Evolutionary conservation across 2,329 filamentous ascomycete genomes (phyloP), one percentile per base, ranked within the genome.

Genomic region (Ascochyta fabae): DNA sequence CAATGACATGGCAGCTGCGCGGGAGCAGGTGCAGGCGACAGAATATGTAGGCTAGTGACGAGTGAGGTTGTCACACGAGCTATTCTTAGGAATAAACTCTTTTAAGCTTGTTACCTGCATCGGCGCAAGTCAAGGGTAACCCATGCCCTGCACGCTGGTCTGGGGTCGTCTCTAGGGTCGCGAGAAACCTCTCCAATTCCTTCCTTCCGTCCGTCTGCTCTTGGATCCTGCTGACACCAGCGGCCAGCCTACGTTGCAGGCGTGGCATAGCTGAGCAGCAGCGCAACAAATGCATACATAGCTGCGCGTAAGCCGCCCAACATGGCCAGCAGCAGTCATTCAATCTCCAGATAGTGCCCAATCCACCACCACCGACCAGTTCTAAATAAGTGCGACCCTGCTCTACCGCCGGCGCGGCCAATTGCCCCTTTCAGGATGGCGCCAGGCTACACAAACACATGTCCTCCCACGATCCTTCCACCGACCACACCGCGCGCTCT

Each of bases 71-170:
- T 55, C 24, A 31, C 29, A 36, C 19, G 26, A n/a, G 48, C 68
- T 73, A 72, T 69, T 68, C 64, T 66, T 73, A 72, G 70, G 63
- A 56, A 70, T 70, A 66, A 61, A 62, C 64, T 70, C 66, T 60
- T 62, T 64, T 66, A 68, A 67, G 66, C 65, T 60, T 66, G 61
- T 56, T 50, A 38, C 36, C 53, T 56, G 47, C 53, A 38, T 56
- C 38, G 29, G 33, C 38, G 42, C 26, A 9, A 31, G 50, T 39
- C 42, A 29, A 56, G 53, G 42, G 29, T 46, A n/a, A 34, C 47
- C 53, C 38, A 47, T 50, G 53, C 53, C 59, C 60, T 49, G 60
- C 58, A 44, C 36, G n/a, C 50, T 16, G 13, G 35, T 62, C 53
- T 66, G 63, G 65, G 53, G 62, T 60, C 53, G 44, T 40, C 41